A percentile compares a stretch with the other conserved stretches of the same genome.
phyloP scores from a whole-genome alignment of 2,329 filamentous ascomycete genomes.

The Neodidymelliopsis sp. region DNA sequence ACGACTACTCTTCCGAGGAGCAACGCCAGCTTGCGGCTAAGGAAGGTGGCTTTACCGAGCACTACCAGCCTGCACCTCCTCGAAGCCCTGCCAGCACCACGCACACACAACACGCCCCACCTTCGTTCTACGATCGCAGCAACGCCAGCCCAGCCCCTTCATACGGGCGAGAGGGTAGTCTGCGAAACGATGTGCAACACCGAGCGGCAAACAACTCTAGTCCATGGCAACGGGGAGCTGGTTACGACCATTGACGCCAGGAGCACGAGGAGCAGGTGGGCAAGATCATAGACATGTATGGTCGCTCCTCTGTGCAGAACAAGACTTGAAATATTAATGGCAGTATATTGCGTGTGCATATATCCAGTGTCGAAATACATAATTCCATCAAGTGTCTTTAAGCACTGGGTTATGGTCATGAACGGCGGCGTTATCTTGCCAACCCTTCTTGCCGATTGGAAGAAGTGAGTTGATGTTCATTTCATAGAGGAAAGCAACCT shows the following conservation, averaged over 20 bases:
- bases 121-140: constrained; percentile 46
- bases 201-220: constrained; percentile 63
- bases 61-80: constrained; percentile 52
- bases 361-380: constrained; percentile 22
- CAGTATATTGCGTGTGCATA: constrained; percentile 34
- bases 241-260: constrained; percentile 65
- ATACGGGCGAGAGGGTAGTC: constrained; percentile 14
- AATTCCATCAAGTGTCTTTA: constrained; percentile 21
- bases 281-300: constrained; percentile 47
- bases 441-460: constrained; percentile 13
- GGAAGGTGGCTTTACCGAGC: constrained; percentile 51
- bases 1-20: constrained; percentile 64
- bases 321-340: constrained; percentile 33
- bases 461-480: constrained; percentile 11
- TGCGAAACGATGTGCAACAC: constrained; percentile 42
- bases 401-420: constrained; percentile 33
- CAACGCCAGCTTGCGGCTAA: constrained; percentile 42
- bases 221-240: constrained; percentile 71
- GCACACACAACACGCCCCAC: constrained; percentile 15
- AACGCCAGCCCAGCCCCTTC: constrained; percentile 39
- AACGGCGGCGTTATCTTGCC: constrained; percentile 31
- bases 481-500: constrained; percentile 8
- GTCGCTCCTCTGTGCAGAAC: constrained; percentile 41
- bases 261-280: constrained; percentile 47
- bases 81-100: constrained; percentile 55